phyloP scores from a whole-genome alignment of 1,284 basidiomycete species.

The Cutaneotrichosporon daszewskae region DNA sequence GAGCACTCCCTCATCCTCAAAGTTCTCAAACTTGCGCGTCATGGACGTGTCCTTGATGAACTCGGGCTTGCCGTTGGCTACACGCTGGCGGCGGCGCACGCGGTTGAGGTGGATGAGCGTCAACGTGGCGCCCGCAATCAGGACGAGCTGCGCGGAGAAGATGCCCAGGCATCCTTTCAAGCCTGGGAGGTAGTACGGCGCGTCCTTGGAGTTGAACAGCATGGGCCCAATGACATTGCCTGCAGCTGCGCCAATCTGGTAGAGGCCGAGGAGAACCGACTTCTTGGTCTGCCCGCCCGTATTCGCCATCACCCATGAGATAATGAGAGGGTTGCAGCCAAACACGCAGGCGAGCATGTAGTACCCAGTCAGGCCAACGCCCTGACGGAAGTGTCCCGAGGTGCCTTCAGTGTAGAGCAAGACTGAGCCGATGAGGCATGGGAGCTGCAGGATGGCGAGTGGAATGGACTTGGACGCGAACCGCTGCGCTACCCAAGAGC shows the following conservation, averaged over 20 bases:
- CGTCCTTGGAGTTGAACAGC: constrained; percentile 20
- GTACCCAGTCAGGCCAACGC: constrained; percentile 18
- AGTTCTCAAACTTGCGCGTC: constrained; percentile 17
- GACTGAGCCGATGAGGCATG: constrained; percentile 20
- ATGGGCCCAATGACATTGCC: constrained; percentile 37
- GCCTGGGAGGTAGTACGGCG: constrained; percentile 36
- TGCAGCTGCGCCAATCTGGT: constrained; percentile 12
- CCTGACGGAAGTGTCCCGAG: background rate
- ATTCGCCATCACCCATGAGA: constrained; percentile 21
- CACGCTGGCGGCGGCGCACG: constrained; percentile 37
- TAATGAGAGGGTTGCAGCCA: constrained; percentile 20
- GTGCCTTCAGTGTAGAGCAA: constrained; percentile 21
- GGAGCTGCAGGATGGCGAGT: constrained; percentile 16
- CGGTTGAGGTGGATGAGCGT: constrained; percentile 39
- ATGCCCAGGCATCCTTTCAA: constrained; percentile 37
- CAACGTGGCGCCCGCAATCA: constrained; percentile 32
- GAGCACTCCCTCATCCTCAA: constrained; percentile 1
- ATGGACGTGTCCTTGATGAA: constrained; percentile 39
- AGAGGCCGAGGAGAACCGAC: constrained; percentile 5
- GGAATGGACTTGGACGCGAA: constrained; percentile 29
- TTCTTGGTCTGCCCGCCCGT: constrained; percentile 27
- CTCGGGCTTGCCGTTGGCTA: constrained; percentile 38
- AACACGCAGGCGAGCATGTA: constrained; percentile 16
- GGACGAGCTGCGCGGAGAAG: constrained; percentile 35
- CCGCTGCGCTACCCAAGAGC: constrained; percentile 23